phyloP scores from a whole-genome alignment of 139 green algal genomes.

The Chlamydomonas incerta region DNA sequence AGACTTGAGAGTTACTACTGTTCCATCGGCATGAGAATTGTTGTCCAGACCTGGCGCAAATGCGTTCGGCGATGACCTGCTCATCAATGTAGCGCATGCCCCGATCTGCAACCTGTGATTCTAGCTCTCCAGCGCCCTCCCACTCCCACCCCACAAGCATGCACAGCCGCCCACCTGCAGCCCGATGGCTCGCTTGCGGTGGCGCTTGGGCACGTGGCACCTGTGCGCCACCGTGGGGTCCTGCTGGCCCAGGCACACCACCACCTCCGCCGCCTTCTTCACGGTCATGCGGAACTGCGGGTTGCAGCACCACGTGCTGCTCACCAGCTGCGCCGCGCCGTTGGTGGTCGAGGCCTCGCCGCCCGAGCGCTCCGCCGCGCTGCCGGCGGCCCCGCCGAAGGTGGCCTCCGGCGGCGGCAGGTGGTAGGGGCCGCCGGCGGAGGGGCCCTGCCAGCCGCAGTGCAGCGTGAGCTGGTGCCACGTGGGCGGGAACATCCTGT shows the following conservation, averaged over 20 bases:
- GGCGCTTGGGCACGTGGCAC: constrained; percentile 52
- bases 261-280: constrained; percentile 55
- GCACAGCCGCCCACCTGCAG: constrained; percentile 57
- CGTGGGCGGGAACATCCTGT: constrained; percentile 58
- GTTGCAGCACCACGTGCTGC: constrained; percentile 70
- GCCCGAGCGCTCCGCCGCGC: background rate
- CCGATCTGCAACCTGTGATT: too few species aligned
- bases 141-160: too few species aligned
- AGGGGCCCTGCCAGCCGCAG: constrained; percentile 67
- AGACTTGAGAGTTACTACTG: too few species aligned
- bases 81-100: too few species aligned
- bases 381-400: background rate
- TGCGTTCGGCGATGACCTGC: too few species aligned
- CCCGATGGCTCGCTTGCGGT: constrained; percentile 44
- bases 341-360: background rate
- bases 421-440: constrained; percentile 58
- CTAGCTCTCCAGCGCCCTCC: too few species aligned
- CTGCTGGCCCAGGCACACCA: constrained; percentile 63
- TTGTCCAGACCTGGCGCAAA: too few species aligned
- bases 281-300: constrained; percentile 61
- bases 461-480: constrained; percentile 76
- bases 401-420: background rate
- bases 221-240: constrained; percentile 56
- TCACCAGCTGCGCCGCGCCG: background rate
- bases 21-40: too few species aligned